Conservation (phyloP, 2,329 filamentous ascomycete species). For the Cercospora sp. region DNA sequence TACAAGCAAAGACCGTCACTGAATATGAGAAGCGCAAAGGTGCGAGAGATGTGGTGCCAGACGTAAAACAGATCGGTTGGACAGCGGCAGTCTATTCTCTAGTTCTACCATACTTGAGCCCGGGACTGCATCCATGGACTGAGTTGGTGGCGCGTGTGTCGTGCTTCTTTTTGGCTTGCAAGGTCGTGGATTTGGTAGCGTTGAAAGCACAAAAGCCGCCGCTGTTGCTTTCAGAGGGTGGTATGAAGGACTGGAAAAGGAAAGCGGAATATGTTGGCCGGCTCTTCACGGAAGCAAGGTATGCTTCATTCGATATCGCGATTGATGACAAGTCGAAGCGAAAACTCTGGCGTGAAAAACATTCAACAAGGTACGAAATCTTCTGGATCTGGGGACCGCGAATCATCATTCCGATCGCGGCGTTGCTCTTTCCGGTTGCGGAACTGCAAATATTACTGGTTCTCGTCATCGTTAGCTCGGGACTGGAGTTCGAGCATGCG, state of each 20-base stretch:
- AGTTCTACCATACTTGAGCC: slow-evolving; percentile 1
- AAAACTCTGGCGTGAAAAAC: neutral
- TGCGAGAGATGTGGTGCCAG: slow-evolving; percentile 2
- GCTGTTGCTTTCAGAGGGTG: neutral
- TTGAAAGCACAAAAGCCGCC: neutral
- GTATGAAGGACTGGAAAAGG: neutral
- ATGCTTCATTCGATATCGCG: slow-evolving; percentile 15
- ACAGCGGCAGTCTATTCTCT: slow-evolving; percentile 4
- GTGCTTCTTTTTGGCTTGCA: slow-evolving; percentile 16
- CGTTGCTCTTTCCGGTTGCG: slow-evolving; percentile 7
- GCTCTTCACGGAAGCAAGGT: slow-evolving; percentile 8
- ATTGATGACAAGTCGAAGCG: slow-evolving; percentile 3
- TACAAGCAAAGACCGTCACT: neutral
- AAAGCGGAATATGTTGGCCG: slow-evolving; percentile 8
- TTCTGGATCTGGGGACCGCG: slow-evolving; percentile 8
- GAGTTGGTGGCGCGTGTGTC: neutral
- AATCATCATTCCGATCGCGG: neutral
- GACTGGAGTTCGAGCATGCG: slow-evolving; percentile 5
- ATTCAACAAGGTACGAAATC: neutral
- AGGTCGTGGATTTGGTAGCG: slow-evolving; percentile 8
- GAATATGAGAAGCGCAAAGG: slow-evolving; percentile 7
- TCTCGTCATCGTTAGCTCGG: slow-evolving; percentile 5
- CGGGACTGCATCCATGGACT: neutral
- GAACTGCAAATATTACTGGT: slow-evolving; percentile 10
- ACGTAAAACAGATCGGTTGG: slow-evolving; percentile 4